These are phyloP conservation scores for Fusarium chaquense DNA, from an alignment of 2,329 filamentous ascomycete genomes.

Conservation along the genomic window DNA sequence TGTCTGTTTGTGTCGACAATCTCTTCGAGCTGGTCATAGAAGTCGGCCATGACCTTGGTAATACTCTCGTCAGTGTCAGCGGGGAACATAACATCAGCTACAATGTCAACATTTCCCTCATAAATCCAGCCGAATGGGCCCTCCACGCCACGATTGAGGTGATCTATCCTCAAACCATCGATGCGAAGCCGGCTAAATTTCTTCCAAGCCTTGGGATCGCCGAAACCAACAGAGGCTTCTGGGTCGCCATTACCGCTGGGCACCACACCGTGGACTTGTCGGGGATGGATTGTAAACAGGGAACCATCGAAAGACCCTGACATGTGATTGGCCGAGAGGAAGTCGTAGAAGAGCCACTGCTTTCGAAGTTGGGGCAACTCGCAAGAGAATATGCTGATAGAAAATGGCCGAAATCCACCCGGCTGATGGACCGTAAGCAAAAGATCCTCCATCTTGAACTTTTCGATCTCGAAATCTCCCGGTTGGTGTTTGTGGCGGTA, in stretches of 20 bases:
- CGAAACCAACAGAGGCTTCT: slow-evolving; percentile 66
- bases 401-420: slow-evolving; percentile 89
- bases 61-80: slow-evolving; percentile 88
- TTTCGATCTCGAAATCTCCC: slow-evolving; percentile 96
- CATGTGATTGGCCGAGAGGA: slow-evolving; percentile 94
- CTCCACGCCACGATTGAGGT: slow-evolving; percentile 91
- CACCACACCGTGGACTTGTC: slow-evolving; percentile 85
- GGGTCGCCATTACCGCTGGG: slow-evolving; percentile 64
- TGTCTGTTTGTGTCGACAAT: slow-evolving; percentile 85
- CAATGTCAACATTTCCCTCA: slow-evolving; percentile 95
- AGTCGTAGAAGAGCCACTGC: slow-evolving; percentile 98
- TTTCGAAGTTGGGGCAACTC: slow-evolving; percentile 93
- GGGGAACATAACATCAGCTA: slow-evolving; percentile 95
- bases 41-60: slow-evolving; percentile 94
- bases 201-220: slow-evolving; percentile 84
- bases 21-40: slow-evolving; percentile 95
- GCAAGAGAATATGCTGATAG: slow-evolving; percentile 94
- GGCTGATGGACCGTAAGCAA: slow-evolving; percentile 94
- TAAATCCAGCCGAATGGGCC: slow-evolving; percentile 98
- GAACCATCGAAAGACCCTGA: slow-evolving; percentile 96
- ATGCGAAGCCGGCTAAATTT: slow-evolving; percentile 94
- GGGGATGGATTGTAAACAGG: slow-evolving; percentile 95
- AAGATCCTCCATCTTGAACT: slow-evolving; percentile 95
- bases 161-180: slow-evolving; percentile 93
- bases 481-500: slow-evolving; percentile 89